These are phyloP conservation scores for Spiromyces aspiralis DNA, from an alignment of 371 early-diverging fungal species.

Conservation along the genomic window DNA sequence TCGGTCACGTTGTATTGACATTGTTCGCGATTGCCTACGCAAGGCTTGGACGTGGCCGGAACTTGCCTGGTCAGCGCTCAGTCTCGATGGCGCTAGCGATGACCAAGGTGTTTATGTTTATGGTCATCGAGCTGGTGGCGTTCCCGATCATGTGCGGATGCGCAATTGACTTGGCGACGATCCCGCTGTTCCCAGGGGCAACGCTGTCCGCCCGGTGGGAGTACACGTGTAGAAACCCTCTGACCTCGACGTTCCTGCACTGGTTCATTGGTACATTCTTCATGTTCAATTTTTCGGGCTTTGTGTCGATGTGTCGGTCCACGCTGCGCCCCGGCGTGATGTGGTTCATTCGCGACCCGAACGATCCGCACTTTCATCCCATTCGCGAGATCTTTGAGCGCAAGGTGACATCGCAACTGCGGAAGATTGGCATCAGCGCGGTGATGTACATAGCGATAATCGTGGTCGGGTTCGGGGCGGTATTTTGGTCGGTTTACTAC, in stretches of 20 bases:
- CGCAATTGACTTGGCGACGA: slow-evolving; percentile 53
- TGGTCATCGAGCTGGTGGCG: slow-evolving; percentile 59
- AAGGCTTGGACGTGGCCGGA: background rate
- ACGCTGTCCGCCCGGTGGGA: slow-evolving; percentile 34
- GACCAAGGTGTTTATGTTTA: slow-evolving; percentile 53
- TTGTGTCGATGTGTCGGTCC: slow-evolving; percentile 56
- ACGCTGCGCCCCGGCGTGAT: slow-evolving; percentile 77
- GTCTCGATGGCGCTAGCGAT: slow-evolving; percentile 13
- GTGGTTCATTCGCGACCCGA: slow-evolving; percentile 93
- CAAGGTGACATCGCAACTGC: slow-evolving; percentile 48
- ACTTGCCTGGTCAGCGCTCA: slow-evolving; percentile 3
- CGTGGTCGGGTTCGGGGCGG: background rate
- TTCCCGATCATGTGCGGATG: slow-evolving; percentile 83
- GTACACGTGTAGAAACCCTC: slow-evolving; percentile 38
- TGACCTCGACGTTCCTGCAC: slow-evolving; percentile 56
- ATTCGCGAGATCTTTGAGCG: slow-evolving; percentile 76
- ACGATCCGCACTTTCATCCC: slow-evolving; percentile 81
- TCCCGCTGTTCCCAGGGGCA: slow-evolving; percentile 47
- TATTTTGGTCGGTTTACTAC: background rate
- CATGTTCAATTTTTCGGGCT: slow-evolving; percentile 77
- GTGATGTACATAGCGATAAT: slow-evolving; percentile 43
- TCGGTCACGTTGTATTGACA: slow-evolving; percentile 4
- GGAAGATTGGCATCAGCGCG: slow-evolving; percentile 59
- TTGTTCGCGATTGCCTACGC: slow-evolving; percentile 10
- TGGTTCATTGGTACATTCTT: slow-evolving; percentile 85